These are phyloP conservation scores for Metschnikowia drakensbergensis DNA, from an alignment of 805 yeast genomes.

Conservation along the genomic window DNA sequence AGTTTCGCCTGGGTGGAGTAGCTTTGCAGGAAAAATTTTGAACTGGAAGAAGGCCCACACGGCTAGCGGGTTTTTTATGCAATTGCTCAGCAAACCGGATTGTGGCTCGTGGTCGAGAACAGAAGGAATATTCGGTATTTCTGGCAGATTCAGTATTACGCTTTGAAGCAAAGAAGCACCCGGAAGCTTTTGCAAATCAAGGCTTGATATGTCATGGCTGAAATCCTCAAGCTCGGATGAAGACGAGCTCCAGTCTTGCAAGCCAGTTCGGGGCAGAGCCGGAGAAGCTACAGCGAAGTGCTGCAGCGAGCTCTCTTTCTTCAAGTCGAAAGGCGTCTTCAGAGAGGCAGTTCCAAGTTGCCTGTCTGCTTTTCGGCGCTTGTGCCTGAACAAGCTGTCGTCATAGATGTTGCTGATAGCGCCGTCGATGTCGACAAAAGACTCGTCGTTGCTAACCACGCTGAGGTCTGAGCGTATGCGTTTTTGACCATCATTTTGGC, in stretches of 20 bases:
- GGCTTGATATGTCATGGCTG: slow-evolving; percentile 13
- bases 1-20: slow-evolving; percentile 27
- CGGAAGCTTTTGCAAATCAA: slow-evolving; percentile 8
- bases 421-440: slow-evolving; percentile 18
- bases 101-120: slow-evolving; percentile 13
- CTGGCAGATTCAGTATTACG: background rate
- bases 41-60: slow-evolving; percentile 55
- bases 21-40: slow-evolving; percentile 49
- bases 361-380: slow-evolving; percentile 6
- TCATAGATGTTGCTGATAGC: slow-evolving; percentile 16
- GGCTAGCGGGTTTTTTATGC: slow-evolving; percentile 23
- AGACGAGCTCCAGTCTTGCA: slow-evolving; percentile 8
- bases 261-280: background rate
- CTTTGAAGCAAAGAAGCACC: background rate
- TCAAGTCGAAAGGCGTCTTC: background rate
- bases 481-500: slow-evolving; percentile 14
- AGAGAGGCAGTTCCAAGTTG: background rate
- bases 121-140: background rate
- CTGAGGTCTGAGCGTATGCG: slow-evolving; percentile 3
- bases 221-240: slow-evolving; percentile 24
- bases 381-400: slow-evolving; percentile 27
- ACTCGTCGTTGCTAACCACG: slow-evolving; percentile 9
- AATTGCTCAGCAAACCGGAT: slow-evolving; percentile 6
- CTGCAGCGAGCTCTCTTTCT: background rate
- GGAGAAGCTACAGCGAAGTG: background rate